phyloP scores from a whole-genome alignment of 2,329 filamentous ascomycete genomes.

The Parafenestella ontariensis region DNA sequence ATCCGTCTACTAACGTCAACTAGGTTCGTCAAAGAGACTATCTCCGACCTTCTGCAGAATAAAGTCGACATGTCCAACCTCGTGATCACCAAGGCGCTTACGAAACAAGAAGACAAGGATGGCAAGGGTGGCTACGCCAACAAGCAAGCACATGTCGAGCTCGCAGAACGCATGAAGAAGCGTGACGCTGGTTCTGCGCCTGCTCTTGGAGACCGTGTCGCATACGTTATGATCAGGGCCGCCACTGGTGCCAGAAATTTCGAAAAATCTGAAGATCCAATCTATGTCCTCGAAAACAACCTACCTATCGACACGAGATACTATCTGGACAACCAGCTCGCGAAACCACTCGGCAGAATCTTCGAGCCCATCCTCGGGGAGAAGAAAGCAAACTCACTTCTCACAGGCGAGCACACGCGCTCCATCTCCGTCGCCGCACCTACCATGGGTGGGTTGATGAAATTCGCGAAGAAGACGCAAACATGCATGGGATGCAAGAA shows the following conservation, averaged over 20 bases:
- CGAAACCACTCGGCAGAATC: conserved; percentile 91
- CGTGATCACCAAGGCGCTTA: conserved; percentile 96
- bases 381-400: conserved; percentile 83
- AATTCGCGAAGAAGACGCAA: conserved; percentile 96
- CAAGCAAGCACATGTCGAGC: conserved; percentile 95
- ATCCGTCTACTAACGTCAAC: conserved; percentile 48
- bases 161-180: conserved; percentile 96
- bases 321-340: conserved; percentile 97
- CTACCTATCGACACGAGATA: conserved; percentile 98
- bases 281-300: conserved; percentile 97
- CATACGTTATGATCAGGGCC: conserved; percentile 97
- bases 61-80: conserved; percentile 99
- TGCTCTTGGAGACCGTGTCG: conserved; percentile 90
- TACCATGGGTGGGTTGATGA: conserved; percentile 93
- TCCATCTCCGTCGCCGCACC: conserved; percentile 91
- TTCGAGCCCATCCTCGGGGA: conserved; percentile 98
- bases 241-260: conserved; percentile 91
- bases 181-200: conserved; percentile 94
- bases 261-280: conserved; percentile 95
- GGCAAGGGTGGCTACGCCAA: conserved; percentile 69
- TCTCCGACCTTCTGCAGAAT: conserved; percentile 94
- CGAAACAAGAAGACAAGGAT: conserved; percentile 64
- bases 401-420: conserved; percentile 94
- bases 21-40: conserved; percentile 95
- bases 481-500: conserved; percentile 99